phyloP scores from a whole-genome alignment of 495 filamentous ascomycete species.

The Penicillium subrubescens region DNA sequence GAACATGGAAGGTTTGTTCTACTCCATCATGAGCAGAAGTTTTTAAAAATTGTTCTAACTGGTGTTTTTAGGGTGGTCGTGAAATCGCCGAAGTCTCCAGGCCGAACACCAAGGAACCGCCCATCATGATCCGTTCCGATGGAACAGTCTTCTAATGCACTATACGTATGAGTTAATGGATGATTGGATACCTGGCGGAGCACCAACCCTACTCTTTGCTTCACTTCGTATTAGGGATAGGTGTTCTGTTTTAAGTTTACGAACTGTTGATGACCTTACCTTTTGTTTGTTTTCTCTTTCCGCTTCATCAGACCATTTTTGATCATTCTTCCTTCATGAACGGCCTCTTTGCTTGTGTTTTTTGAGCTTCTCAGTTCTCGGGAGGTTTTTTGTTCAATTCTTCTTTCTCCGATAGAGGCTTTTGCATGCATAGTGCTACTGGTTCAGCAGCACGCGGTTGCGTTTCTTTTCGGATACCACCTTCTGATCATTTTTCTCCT shows the following conservation, averaged over 20 bases:
- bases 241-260: conserved; percentile 32
- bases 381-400: conserved; percentile 5
- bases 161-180: conserved; percentile 31
- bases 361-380: conserved; percentile 4
- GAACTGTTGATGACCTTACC: conserved; percentile 43
- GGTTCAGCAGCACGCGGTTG: conserved; percentile 11
- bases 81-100: conserved; percentile 94
- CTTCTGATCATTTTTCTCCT: conserved; percentile 4
- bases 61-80: conserved; percentile 71
- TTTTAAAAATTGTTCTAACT: conserved; percentile 28
- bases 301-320: conserved; percentile 10
- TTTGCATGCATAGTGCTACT: conserved; percentile 17
- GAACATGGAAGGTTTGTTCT: conserved; percentile 75
- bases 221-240: conserved; percentile 19
- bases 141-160: conserved; percentile 85
- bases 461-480: conserved; percentile 27
- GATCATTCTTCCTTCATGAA: conserved; percentile 10
- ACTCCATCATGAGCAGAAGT: not conserved
- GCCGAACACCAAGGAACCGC: conserved; percentile 95
- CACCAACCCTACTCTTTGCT: conserved; percentile 21
- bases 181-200: conserved; percentile 38
- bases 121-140: conserved; percentile 94
- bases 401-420: conserved; percentile 15
- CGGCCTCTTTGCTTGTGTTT: conserved; percentile 12
- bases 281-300: conserved; percentile 11